A percentile compares a stretch with the other conserved stretches of the same genome.
Conservation (phyloP, 305 asterid genomes). For the Fraxinus sp. region DNA sequence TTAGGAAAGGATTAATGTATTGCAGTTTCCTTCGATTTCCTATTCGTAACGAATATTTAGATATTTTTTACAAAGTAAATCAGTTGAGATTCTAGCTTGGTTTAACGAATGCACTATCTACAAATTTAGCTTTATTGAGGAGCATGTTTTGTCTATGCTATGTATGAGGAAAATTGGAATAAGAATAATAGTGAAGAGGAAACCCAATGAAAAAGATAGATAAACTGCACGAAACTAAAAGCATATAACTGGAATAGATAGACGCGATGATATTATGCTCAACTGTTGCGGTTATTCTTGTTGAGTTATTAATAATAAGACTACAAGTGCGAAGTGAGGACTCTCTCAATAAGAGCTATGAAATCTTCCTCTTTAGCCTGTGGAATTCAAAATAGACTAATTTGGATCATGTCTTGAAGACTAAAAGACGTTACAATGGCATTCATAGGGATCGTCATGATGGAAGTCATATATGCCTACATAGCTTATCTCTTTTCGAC, state of each 20-base stretch:
- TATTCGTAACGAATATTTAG: not conserved
- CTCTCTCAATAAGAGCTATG: not conserved
- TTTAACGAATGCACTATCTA: not conserved
- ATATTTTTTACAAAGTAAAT: not conserved
- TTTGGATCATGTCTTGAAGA: not conserved
- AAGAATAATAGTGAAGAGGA: not conserved
- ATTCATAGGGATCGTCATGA: not conserved
- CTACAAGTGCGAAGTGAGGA: not conserved
- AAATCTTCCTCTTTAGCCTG: not conserved
- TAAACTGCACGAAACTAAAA: conserved; percentile 1
- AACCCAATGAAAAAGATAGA: not conserved
- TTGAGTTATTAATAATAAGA: not conserved
- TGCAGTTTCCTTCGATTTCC: not conserved
- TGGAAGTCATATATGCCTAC: conserved; percentile 1
- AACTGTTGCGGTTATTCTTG: not conserved
- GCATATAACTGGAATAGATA: not conserved
- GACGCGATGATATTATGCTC: not conserved
- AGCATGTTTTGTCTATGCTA: not conserved
- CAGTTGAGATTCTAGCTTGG: not conserved
- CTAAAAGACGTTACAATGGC: not conserved
- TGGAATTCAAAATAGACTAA: not conserved
- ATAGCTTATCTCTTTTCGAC: conserved; percentile 1
- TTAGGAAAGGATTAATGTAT: not conserved
- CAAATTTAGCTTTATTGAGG: not conserved
- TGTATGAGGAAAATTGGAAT: not conserved